phyloP scores from a whole-genome alignment of 1,284 basidiomycete species.

The Ustilago esculenta region DNA sequence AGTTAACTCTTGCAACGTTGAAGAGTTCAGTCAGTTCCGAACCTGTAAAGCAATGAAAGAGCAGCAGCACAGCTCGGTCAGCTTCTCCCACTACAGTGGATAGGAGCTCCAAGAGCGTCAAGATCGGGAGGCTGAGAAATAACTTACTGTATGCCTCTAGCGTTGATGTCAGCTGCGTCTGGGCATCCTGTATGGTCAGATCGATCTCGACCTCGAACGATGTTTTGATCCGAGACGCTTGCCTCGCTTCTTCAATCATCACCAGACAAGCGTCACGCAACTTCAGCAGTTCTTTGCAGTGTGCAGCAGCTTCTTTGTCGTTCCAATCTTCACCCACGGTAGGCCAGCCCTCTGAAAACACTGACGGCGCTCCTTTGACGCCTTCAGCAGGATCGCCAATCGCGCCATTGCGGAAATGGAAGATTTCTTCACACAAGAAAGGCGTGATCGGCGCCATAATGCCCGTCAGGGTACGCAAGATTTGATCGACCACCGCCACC shows the following conservation, averaged over 20 bases:
- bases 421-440: conserved; percentile 90
- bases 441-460: conserved; percentile 88
- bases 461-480: conserved; percentile 76
- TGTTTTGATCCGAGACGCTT: conserved; percentile 36
- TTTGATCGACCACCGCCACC: conserved; percentile 79
- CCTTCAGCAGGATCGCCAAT: conserved; percentile 44
- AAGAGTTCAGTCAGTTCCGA: conserved; percentile 47
- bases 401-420: conserved; percentile 69
- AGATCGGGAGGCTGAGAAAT: neutral
- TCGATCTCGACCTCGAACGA: conserved; percentile 54
- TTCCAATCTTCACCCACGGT: conserved; percentile 30
- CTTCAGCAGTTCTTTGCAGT: conserved; percentile 29
- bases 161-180: neutral
- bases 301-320: conserved; percentile 13
- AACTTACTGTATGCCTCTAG: conserved; percentile 1
- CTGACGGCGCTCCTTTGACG: conserved; percentile 21
- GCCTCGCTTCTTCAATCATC: conserved; percentile 50
- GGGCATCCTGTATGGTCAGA: conserved; percentile 7
- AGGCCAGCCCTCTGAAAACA: conserved; percentile 60
- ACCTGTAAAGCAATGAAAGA: too few species aligned
- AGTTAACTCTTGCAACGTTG: conserved; percentile 49
- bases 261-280: conserved; percentile 36
- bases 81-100: too few species aligned
- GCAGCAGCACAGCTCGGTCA: too few species aligned
- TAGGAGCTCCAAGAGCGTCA: too few species aligned